A percentile compares a stretch with the other conserved stretches of the same genome.
phyloP scores from a whole-genome alignment of 441 rosid species.

The Breynia disticha region DNA sequence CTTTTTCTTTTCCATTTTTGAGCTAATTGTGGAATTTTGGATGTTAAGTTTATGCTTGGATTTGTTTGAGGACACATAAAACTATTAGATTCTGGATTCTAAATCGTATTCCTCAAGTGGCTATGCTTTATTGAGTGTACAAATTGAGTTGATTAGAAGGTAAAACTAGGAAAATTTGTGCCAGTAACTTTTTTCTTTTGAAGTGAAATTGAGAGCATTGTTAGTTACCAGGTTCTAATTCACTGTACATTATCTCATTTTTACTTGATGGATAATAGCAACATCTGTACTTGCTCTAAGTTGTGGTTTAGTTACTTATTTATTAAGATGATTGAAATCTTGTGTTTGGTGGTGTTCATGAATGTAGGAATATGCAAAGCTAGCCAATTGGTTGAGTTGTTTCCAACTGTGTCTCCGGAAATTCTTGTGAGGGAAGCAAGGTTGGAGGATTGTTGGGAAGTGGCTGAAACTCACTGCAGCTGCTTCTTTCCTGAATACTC shows the following conservation, averaged over 20 bases:
- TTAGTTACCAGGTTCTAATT: background rate
- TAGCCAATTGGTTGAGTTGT: constrained; percentile 65
- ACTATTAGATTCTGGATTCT: no score
- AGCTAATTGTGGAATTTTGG: no score
- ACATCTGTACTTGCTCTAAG: no score
- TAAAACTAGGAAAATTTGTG: background rate
- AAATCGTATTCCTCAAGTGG: background rate
- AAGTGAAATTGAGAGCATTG: background rate
- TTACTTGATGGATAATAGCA: no score
- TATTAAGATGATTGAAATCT: background rate
- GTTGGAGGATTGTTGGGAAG: constrained; percentile 90
- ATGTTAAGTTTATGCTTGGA: no score
- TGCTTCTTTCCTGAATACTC: constrained; percentile 75
- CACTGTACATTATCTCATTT: no score
- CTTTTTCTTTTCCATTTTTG: no score
- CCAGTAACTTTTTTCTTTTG: background rate
- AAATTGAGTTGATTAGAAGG: background rate
- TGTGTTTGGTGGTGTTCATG: constrained; percentile 2
- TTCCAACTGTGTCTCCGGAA: constrained; percentile 59
- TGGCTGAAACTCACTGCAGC: constrained; percentile 91
- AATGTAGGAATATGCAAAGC: constrained; percentile 59
- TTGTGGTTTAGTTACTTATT: background rate
- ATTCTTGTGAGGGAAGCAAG: constrained; percentile 88
- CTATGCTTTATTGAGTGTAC: background rate
- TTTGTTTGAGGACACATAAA: no score